These are phyloP conservation scores for Ophiocordyceps polyrhachis-furcata DNA, from an alignment of 2,329 filamentous ascomycete species.

Conservation along the genomic window DNA sequence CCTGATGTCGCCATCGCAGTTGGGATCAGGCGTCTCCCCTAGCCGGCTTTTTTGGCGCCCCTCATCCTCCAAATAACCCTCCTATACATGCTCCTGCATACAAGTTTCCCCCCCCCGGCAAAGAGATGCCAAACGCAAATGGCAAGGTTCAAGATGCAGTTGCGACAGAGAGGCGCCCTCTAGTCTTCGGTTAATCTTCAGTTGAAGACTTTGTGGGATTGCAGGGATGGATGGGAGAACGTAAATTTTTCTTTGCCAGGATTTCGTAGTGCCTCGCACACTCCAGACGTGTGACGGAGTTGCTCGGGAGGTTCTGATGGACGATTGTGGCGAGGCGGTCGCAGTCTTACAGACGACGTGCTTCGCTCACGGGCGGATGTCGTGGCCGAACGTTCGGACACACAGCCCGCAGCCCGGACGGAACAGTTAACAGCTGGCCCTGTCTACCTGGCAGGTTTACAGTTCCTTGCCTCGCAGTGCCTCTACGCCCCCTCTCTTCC, in stretches of 20 bases:
- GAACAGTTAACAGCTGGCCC: neutral
- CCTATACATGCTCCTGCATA: no score
- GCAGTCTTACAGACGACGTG: no score
- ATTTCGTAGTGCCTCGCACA: slow-evolving; percentile 14
- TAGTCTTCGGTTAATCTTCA: neutral
- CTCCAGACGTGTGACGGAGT: neutral
- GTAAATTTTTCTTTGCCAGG: slow-evolving; percentile 16
- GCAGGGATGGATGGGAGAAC: slow-evolving; percentile 5
- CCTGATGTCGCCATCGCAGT: no score
- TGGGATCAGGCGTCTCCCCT: no score
- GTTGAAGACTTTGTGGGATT: neutral
- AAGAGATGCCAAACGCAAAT: no score
- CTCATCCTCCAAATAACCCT: no score
- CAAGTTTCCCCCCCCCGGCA: no score
- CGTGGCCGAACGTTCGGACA: no score
- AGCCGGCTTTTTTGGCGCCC: no score
- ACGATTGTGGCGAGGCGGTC: no score
- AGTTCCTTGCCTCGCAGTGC: neutral
- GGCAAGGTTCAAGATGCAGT: neutral
- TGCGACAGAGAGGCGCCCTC: neutral
- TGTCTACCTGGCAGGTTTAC: neutral
- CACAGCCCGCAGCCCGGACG: neutral
- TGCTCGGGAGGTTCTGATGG: no score
- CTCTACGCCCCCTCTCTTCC: neutral
- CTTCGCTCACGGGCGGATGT: no score